phyloP scores from a whole-genome alignment of 2,329 filamentous ascomycete genomes.

The Xylaria sp. region DNA sequence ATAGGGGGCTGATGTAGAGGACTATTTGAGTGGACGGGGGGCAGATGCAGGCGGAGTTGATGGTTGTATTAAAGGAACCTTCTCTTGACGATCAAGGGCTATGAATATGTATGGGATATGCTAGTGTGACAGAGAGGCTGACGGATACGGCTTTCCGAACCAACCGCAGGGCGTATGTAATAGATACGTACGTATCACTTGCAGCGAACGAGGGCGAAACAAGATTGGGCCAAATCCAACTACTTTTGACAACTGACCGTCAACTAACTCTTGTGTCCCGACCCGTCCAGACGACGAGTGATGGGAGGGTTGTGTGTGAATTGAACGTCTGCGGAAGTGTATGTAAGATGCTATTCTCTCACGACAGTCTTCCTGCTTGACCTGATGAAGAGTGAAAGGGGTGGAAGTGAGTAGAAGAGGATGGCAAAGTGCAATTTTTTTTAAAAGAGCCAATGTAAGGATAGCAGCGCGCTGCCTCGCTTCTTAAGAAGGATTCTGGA shows the following conservation, averaged over 20 bases:
- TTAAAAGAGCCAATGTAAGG: constrained; percentile 18
- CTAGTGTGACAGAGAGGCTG: constrained; percentile 25
- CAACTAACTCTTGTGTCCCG: not conserved
- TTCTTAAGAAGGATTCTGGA: constrained; percentile 25
- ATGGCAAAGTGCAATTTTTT: constrained; percentile 15
- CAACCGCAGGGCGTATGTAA: constrained; percentile 27
- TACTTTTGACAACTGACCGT: constrained; percentile 6
- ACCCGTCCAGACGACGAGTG: not conserved
- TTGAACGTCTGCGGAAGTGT: not conserved
- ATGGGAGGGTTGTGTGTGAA: not conserved
- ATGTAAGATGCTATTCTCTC: not conserved
- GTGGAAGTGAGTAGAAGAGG: not conserved
- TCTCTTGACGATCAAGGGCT: constrained; percentile 10
- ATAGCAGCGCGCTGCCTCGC: constrained; percentile 23
- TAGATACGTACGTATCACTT: constrained; percentile 2
- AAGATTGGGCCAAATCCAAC: constrained; percentile 8
- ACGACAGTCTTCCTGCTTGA: not conserved
- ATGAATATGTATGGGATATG: constrained; percentile 20
- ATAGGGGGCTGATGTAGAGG: constrained; percentile 41
- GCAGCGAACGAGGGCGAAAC: constrained; percentile 22
- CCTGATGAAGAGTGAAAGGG: not conserved
- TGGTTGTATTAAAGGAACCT: constrained; percentile 20
- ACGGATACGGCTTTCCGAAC: constrained; percentile 40
- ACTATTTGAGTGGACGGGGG: constrained; percentile 18
- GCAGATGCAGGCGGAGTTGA: constrained; percentile 6